Base-by-base conservation (phyloP, 495 filamentous ascomycete species). In the Neurospora africana region DNA sequence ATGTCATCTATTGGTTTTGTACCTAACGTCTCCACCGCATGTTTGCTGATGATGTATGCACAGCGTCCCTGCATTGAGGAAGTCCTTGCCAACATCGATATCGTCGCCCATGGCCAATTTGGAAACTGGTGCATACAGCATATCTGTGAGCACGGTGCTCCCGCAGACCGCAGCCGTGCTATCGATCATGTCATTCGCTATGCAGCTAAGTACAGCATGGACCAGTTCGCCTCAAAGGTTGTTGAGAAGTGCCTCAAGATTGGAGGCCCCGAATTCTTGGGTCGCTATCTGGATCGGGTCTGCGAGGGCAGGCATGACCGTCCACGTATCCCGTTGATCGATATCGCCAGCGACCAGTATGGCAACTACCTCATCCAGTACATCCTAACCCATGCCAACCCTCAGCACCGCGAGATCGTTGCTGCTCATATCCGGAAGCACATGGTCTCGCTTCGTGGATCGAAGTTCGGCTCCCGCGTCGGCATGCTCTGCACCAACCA, bases 41-140 rank as follows among this genome's bases (percentile, higher is more conserved):
- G 35, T 67, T 72, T 44, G 75, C 73, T 75, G 76, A 73, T 85
- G 86, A 88, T 74, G 70, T 58, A 38, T 30, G 27, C 27, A 23
- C 70, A 97, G 95, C 93, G 95, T 73, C 93, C 93, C 58, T 97
- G 95, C 78, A 97, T 99, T 77, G 93, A 96, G 81, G 95, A 99
- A 79, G 95, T 99, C 8, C 86, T 99, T 36, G 89, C 86, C 40
- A 97, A 93, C 79, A 96, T 98, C 71, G 93, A 98, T 81, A 90
- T 97, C 70, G 92, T 99, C 76, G 91, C 95, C 65, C 95, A 97
- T 81, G 95, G 95, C n/a, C 95, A 99, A 78, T 99, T 98, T 79
- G 95, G 95, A 68, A 99, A 99, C 78, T 99, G 95, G 95, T 99
- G 95, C 82, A 98, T 99, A 76, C 95, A 99, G 81, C 95, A 99